These are phyloP conservation scores for Metrosideros polymorpha DNA, from an alignment of 441 rosid genomes.

Conservation along the genomic window DNA sequence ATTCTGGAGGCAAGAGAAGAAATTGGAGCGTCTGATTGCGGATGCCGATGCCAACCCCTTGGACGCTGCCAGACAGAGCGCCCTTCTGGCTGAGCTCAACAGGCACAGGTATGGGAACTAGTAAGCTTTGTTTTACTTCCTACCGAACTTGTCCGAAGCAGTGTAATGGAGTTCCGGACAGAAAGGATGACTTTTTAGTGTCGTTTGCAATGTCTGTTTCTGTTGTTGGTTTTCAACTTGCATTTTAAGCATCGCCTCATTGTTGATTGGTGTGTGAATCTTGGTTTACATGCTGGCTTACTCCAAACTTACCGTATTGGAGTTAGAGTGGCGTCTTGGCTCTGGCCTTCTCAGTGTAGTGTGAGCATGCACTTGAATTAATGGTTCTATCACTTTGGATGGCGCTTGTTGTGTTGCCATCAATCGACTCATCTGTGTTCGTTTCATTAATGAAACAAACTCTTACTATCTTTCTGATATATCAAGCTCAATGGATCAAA, in stretches of 20 bases:
- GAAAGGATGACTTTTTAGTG: background rate
- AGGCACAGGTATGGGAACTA: slow-evolving; percentile 52
- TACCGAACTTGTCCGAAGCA: background rate
- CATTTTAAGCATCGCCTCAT: background rate
- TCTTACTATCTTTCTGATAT: background rate
- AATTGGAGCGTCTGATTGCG: slow-evolving; percentile 54
- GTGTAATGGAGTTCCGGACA: background rate
- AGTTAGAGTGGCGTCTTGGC: background rate
- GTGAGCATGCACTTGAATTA: background rate
- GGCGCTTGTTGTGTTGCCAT: background rate
- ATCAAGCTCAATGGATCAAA: background rate
- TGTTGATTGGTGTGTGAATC: background rate
- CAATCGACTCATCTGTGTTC: background rate
- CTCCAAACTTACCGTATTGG: background rate
- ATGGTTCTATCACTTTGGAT: background rate
- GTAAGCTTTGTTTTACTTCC: background rate
- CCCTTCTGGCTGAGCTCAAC: slow-evolving; percentile 75
- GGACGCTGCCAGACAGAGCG: slow-evolving; percentile 58
- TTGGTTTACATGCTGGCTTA: background rate
- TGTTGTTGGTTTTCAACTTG: background rate
- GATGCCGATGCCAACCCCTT: slow-evolving; percentile 89
- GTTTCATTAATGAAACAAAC: background rate
- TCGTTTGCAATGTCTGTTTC: background rate
- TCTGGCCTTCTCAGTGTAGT: background rate
- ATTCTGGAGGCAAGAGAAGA: slow-evolving; percentile 64